Conservation (phyloP, 2,329 filamentous ascomycete genomes). For the Lachnellula cervina region DNA sequence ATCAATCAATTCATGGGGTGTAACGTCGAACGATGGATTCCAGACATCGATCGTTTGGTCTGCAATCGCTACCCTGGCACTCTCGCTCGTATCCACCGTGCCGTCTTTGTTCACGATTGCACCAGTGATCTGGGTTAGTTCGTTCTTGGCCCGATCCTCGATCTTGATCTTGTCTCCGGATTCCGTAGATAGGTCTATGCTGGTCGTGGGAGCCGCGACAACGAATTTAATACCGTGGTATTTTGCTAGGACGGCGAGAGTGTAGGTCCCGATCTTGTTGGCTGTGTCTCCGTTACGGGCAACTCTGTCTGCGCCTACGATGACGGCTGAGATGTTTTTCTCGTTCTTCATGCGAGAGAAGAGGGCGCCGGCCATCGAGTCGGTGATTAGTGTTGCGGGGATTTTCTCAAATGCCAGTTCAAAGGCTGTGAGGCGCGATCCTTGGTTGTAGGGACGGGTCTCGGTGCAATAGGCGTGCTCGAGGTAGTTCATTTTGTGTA, state of each 20-base stretch:
- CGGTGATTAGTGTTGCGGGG: constrained; percentile 85
- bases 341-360: constrained; percentile 58
- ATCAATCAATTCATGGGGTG: constrained; percentile 82
- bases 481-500: constrained; percentile 62
- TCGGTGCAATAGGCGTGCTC: constrained; percentile 92
- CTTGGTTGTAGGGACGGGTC: constrained; percentile 96
- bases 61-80: constrained; percentile 74
- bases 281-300: constrained; percentile 96
- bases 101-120: constrained; percentile 62
- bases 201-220: constrained; percentile 90
- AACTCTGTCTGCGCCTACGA: constrained; percentile 92
- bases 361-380: constrained; percentile 92
- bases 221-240: constrained; percentile 91
- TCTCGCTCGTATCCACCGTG: constrained; percentile 55
- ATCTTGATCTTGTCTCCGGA: constrained; percentile 80
- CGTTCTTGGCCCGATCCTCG: constrained; percentile 75
- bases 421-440: constrained; percentile 88
- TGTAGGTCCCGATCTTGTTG: constrained; percentile 97
- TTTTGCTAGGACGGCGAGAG: constrained; percentile 81
- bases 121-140: constrained; percentile 81
- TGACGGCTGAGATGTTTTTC: constrained; percentile 74
- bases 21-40: constrained; percentile 97
- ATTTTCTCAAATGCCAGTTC: constrained; percentile 94
- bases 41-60: constrained; percentile 75
- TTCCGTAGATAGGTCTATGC: constrained; percentile 78